Evolutionary conservation across 1,139 yeast species (phyloP).

Genomic region (Kurtzmaniella quercitrusa): DNA sequence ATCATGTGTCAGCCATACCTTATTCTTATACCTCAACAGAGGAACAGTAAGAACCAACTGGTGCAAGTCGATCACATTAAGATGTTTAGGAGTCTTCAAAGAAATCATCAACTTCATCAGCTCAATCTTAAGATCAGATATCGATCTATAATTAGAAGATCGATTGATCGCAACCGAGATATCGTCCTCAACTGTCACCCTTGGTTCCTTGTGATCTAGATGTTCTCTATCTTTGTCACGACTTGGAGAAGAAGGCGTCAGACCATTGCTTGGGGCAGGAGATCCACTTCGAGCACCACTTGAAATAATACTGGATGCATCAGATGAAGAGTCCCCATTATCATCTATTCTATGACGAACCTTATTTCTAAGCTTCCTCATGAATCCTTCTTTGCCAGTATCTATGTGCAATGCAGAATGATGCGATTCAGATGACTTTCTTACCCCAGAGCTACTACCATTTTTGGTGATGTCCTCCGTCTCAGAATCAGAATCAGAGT

Average conservation of each 20-base stretch:
- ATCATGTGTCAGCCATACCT: constrained; percentile 79
- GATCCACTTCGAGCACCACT: background rate
- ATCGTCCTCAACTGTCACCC: constrained; percentile 25
- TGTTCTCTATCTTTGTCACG: background rate
- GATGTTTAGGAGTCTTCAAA: constrained; percentile 69
- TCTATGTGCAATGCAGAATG: background rate
- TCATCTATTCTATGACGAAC: constrained; percentile 1
- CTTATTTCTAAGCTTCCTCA: background rate
- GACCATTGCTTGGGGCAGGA: background rate
- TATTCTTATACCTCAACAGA: constrained; percentile 55
- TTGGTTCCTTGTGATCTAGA: background rate
- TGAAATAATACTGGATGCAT: background rate
- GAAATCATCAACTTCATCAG: constrained; percentile 58
- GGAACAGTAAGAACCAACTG: constrained; percentile 66
- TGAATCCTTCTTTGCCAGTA: background rate
- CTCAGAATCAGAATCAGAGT: background rate
- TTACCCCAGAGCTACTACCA: background rate
- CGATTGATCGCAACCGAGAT: constrained; percentile 58
- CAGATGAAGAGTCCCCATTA: constrained; percentile 1
- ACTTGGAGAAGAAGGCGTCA: background rate
- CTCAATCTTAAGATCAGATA: constrained; percentile 54
- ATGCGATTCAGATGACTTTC: background rate
- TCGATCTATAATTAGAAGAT: constrained; percentile 63
- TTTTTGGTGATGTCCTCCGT: background rate
- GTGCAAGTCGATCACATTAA: constrained; percentile 68